A percentile compares a stretch with the other conserved stretches of the same genome.
These are phyloP conservation scores for Pseudophaeomoniella oleicola DNA, from an alignment of 2,329 filamentous ascomycete genomes.

Conservation along the genomic window DNA sequence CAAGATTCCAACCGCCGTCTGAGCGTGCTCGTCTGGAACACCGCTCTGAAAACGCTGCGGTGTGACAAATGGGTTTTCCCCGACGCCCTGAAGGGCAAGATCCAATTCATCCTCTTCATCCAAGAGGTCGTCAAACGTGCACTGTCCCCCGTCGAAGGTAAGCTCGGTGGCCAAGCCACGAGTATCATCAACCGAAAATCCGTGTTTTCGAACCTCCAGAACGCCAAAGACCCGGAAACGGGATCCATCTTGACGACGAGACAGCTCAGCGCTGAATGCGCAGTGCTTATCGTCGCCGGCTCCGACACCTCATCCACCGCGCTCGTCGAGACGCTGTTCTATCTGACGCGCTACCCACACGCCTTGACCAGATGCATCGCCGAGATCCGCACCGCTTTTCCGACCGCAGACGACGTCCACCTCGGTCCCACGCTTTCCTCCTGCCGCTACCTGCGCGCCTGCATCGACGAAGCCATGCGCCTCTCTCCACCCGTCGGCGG, in stretches of 20 bases:
- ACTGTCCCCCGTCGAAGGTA: too few relatives aligned
- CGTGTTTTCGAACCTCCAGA: background rate
- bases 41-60: background rate
- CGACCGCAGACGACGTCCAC: constrained; percentile 20
- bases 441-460: constrained; percentile 27
- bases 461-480: constrained; percentile 23
- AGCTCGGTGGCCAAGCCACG: too few relatives aligned
- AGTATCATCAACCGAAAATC: background rate
- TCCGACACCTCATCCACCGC: constrained; percentile 38
- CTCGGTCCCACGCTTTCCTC: constrained; percentile 17
- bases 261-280: constrained; percentile 26
- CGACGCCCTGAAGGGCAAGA: constrained; percentile 2
- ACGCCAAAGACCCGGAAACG: background rate
- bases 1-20: constrained; percentile 1
- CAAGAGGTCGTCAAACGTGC: too few relatives aligned
- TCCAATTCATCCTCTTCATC: too few relatives aligned
- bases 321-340: constrained; percentile 38
- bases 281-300: constrained; percentile 47
- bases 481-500: constrained; percentile 16
- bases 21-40: constrained; percentile 1
- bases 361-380: constrained; percentile 15
- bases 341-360: constrained; percentile 26
- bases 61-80: constrained; percentile 1
- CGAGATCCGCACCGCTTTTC: constrained; percentile 21
- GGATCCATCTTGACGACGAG: background rate